Evolutionary conservation across 2,329 filamentous ascomycete genomes (phyloP), one percentile per base, ranked within the genome.

Genomic region (Bipolaris sorokiniana): DNA sequence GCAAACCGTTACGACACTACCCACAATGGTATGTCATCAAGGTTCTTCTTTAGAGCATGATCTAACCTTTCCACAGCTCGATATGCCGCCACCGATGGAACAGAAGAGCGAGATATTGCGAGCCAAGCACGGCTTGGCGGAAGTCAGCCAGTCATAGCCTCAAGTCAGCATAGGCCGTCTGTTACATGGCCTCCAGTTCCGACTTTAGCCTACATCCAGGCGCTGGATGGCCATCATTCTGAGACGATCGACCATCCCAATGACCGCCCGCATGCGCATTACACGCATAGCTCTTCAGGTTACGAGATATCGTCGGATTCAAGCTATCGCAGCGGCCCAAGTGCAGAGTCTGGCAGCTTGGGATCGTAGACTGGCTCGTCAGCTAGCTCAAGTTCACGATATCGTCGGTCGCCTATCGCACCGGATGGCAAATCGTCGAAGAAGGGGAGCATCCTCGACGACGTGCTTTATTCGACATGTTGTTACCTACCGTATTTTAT

Each of bases 401-500:
- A 53, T 41, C 48, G 44, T 34, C 42, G 42, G 36, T 49, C 50
- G 13, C 55, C 59, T 10, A 64, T 54, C 53, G 60, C 57, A 48
- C 69, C 63, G 66, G 57, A 72, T 65, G 67, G 68, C 41, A 70
- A 69, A 57, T 54, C 67, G 61, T 58, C 62, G 55, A 51, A 59
- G 59, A 63, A 65, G 22, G 64, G 63, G 41, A 62, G 68, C 22
- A 69, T 65, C 56, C 58, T 61, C 23, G 66, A 68, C 40, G 69
- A 70, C 45, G 54, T 63, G 4, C 53, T 69, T 22, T 75, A 76
- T 51, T 73, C 65, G 61, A 64, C 67, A 7, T 70, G 71, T 50
- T 70, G 70, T 45, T 75, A 68, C 67, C 64, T 76, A 13, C 74
- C 74, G 34, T 63, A 71, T 46, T 74, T 72, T 36, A 61, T 74